Evolutionary conservation across 192 early-diverging fungal species (phyloP), one percentile per base, ranked within the genome.

Genomic region (Backusella parvicylindrica): DNA sequence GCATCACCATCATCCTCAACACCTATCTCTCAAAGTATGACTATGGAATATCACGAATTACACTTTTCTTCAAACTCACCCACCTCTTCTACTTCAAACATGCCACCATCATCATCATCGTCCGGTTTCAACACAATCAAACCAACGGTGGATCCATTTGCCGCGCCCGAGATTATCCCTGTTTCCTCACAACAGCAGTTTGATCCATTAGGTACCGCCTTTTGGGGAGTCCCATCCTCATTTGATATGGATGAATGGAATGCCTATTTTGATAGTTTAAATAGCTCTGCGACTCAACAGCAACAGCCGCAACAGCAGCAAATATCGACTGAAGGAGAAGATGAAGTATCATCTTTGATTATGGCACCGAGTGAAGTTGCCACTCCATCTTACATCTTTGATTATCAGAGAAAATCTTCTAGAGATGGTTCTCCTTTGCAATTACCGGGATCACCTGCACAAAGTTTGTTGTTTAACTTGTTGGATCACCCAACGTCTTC

Each of bases 141-240:
- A 28, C 72, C 53, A 16, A 74, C 68, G 0, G 74, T 76, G 30
- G 81, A 82, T 71, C 81, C 77, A 33, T 82, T 78, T 76, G 74
- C 75, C 8, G 77, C 78, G 32, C 72, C 78, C 16, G 82, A 76
- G 21, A 80, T 64, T 18, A 60, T 77, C 13, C 74, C 40, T 8
- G 68, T 31, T 9, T 9, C 64, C 16, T 36, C 32, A 26, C 66
- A 43, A 8, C 41, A 50, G 16, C 64, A 69, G 12, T 79, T 49
- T 26, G 74, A 79, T 70, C 53, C 68, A 11, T n/a, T 71, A 3
- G 74, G 73, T 30, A 71, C 79, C 2, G 49, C 65, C 2, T 71
- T 80, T 16, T 76, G 75, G 79, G 64, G 68, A 3, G 66, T 72
- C 21, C 68, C 79, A 2, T 49, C 71, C 6, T 71, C 79, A 0